Percentiles rank a stretch among this genome's conserved stretches.
These are phyloP conservation scores for Yamadazyma siamensis DNA, from an alignment of 1,139 yeast genomes.

Conservation along the genomic window DNA sequence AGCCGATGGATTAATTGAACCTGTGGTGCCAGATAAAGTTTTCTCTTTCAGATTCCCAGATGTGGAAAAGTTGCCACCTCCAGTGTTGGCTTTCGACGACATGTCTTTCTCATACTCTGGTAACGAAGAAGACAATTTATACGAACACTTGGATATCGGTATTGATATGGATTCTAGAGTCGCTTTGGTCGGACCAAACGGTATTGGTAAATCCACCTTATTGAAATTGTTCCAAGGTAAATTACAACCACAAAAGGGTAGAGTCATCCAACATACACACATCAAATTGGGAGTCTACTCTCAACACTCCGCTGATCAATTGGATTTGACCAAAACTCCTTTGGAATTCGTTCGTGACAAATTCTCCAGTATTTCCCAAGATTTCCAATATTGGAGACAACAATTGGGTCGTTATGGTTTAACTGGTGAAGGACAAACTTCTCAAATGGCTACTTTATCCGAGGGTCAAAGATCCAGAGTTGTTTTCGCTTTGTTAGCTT, in stretches of 20 bases:
- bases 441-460: slow-evolving; percentile 96
- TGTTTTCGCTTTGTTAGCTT: slow-evolving; percentile 92
- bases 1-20: slow-evolving; percentile 95
- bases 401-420: slow-evolving; percentile 98
- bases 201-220: slow-evolving; percentile 97
- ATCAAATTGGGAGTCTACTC: slow-evolving; percentile 98
- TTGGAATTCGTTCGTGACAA: slow-evolving; percentile 95
- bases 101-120: slow-evolving; percentile 92
- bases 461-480: slow-evolving; percentile 99
- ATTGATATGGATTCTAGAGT: slow-evolving; percentile 99
- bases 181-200: slow-evolving; percentile 98
- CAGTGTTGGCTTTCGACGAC: slow-evolving; percentile 94
- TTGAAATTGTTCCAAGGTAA: slow-evolving; percentile 96
- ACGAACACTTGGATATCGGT: slow-evolving; percentile 91
- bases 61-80: slow-evolving; percentile 97
- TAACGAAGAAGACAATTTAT: slow-evolving; percentile 80
- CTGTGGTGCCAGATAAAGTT: slow-evolving; percentile 89
- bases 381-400: slow-evolving; percentile 98
- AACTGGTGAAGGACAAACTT: slow-evolving; percentile 98
- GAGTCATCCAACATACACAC: slow-evolving; percentile 96
- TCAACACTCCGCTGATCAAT: slow-evolving; percentile 97
- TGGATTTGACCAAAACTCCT: slow-evolving; percentile 91
- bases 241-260: slow-evolving; percentile 83
- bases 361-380: slow-evolving; percentile 87
- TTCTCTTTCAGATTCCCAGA: slow-evolving; percentile 93